Base-by-base conservation (phyloP, 2,329 filamentous ascomycete genomes). In the Ophiocordyceps australis region DNA sequence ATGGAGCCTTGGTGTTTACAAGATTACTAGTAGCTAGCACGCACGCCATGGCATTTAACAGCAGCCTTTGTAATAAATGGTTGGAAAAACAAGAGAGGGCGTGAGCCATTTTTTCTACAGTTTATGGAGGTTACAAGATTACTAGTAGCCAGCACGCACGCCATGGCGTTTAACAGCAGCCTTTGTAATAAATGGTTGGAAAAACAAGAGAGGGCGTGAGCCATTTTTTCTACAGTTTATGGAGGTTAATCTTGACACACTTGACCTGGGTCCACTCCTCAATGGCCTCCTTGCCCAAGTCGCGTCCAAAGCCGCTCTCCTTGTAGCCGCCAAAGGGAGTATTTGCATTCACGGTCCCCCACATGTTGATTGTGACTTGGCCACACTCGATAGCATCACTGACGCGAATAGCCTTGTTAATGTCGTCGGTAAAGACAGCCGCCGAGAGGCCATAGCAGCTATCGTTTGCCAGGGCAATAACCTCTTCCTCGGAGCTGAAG, bases 331-430 rank as follows among this genome's bases (percentile, higher is more conserved):
- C 47, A 33, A 50, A 50, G 1, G 46, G 46, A 3, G 41, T 35
- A 11, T 41, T 43, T 0, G 38, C 35, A 22, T 36, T 35, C 5
- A 39, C 24, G 12, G 33, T 35, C 12, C 41, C 42, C 32, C 39
- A 41, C 0, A 35, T 34, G 38, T 74, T 74, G 17, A 73, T 62
- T 25, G 68, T 71, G 2, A 78, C 60, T 68, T 76, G 74, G 5
- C 73, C 73, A 0, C 71, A 63, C 34, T 77, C 66, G 20, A 78
- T 46, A 2, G 49, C 53, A 35, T 59, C 55, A 2, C 55, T 49
- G 2, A 65, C 49, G 15, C 58, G 45, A 27, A 39, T 49, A 5
- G 49, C 46, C 8, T 52, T 37, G 27, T 45, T 39, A 5, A 41
- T 17, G 20, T 42, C 31, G 17, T 37, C 31, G 1, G 37, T 42